phyloP scores from a whole-genome alignment of 2,329 filamentous ascomycete genomes.

The Ramularia collo-cygni region DNA sequence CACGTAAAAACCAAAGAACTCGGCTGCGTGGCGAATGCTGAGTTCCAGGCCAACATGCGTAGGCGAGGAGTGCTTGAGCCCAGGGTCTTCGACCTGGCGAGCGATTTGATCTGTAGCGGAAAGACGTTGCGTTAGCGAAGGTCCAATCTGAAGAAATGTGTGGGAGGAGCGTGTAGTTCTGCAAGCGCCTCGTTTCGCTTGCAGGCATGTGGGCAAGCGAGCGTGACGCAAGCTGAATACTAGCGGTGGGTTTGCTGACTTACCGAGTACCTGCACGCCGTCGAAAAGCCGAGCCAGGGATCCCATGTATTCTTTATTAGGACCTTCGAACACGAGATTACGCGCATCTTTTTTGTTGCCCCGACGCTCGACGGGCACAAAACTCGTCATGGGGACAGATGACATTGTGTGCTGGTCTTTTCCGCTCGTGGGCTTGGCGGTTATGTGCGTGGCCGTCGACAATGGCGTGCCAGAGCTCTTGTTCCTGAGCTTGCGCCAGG shows the following conservation, averaged over 20 bases:
- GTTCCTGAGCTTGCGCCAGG: conserved; percentile 81
- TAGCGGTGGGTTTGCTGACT: conserved; percentile 30
- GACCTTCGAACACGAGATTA: conserved; percentile 67
- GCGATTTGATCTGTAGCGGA: conserved; percentile 73
- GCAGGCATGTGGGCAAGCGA: background rate
- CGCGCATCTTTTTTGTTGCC: conserved; percentile 47
- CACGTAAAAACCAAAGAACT: conserved; percentile 96
- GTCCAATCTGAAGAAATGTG: background rate
- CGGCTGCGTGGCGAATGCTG: conserved; percentile 84
- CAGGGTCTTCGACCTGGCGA: conserved; percentile 90
- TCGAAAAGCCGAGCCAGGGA: conserved; percentile 87
- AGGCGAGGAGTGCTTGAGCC: conserved; percentile 81
- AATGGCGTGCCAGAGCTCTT: conserved; percentile 68
- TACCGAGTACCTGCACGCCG: conserved; percentile 86
- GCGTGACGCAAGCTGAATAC: conserved; percentile 4
- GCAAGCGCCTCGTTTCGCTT: background rate
- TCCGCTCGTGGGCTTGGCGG: conserved; percentile 32
- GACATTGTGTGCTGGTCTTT: conserved; percentile 54
- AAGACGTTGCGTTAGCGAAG: conserved; percentile 3
- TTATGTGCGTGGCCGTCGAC: conserved; percentile 11
- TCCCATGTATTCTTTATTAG: conserved; percentile 85
- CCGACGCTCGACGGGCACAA: conserved; percentile 56
- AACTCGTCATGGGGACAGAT: conserved; percentile 56
- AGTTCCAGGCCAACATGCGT: conserved; percentile 94
- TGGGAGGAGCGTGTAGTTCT: too few relatives aligned